These are phyloP conservation scores for Amylostereum areolatum DNA, from an alignment of 1,284 basidiomycete genomes.

Conservation along the genomic window DNA sequence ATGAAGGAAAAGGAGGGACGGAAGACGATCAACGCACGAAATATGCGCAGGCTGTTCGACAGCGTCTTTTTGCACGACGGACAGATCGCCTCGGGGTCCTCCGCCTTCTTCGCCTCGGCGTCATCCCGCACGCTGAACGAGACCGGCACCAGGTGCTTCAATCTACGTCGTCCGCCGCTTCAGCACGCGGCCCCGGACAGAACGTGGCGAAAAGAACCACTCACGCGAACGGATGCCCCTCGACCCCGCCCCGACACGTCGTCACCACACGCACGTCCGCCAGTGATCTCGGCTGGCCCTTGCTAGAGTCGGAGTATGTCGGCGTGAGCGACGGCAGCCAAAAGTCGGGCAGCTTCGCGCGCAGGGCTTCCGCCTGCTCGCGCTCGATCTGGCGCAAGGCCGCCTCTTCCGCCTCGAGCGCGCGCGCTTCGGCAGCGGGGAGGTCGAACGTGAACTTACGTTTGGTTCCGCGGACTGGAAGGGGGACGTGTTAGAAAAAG, in stretches of 20 bases:
- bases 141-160: constrained; percentile 70
- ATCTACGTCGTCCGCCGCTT: too few relatives aligned
- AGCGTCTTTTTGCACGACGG: constrained; percentile 85
- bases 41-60: constrained; percentile 70
- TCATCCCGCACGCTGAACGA: constrained; percentile 59
- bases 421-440: constrained; percentile 61
- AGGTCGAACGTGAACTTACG: constrained; percentile 77
- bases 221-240: constrained; percentile 69
- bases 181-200: too few relatives aligned
- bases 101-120: constrained; percentile 37
- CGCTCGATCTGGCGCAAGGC: constrained; percentile 76
- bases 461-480: constrained; percentile 51
- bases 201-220: constrained; percentile 21
- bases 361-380: constrained; percentile 80
- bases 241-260: constrained; percentile 74
- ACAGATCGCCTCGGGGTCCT: constrained; percentile 62
- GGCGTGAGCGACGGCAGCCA: constrained; percentile 91
- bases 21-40: constrained; percentile 43
- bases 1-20: background rate
- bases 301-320: constrained; percentile 48
- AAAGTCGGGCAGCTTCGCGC: constrained; percentile 87
- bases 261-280: constrained; percentile 82
- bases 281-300: constrained; percentile 57
- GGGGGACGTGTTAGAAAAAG: background rate
- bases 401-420: constrained; percentile 73